Conservation (phyloP, 2,329 filamentous ascomycete genomes). For the Drechslerella dactyloides region DNA sequence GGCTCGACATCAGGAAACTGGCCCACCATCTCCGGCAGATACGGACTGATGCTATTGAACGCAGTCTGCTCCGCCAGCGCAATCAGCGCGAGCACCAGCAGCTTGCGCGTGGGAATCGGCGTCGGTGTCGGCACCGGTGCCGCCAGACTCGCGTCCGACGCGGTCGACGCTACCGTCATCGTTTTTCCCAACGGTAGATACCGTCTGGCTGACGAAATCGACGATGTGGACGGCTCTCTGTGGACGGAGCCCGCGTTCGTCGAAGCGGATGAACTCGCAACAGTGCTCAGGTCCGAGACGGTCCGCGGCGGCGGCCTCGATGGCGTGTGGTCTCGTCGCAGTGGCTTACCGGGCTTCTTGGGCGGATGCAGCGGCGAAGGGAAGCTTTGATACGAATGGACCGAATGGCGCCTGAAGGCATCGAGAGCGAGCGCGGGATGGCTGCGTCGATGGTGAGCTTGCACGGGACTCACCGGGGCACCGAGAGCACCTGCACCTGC, state of each 20-base stretch:
- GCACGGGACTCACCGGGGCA: conserved; percentile 7
- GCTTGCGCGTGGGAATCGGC: conserved; percentile 80
- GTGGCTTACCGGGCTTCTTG: conserved; percentile 57
- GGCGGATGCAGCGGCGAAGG: conserved; percentile 73
- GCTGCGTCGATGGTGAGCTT: conserved; percentile 13
- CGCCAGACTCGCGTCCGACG: background rate
- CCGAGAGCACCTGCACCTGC: no score
- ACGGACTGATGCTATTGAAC: conserved; percentile 93
- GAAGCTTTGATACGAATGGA: conserved; percentile 79
- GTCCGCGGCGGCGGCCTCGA: conserved; percentile 52
- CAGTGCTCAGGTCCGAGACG: conserved; percentile 55
- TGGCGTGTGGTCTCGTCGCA: conserved; percentile 32
- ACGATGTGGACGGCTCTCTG: conserved; percentile 55
- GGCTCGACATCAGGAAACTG: conserved; percentile 80
- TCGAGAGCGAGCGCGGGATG: conserved; percentile 51
- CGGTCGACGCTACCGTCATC: background rate
- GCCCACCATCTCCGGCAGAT: conserved; percentile 88
- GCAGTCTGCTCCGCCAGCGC: conserved; percentile 94
- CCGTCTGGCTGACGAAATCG: conserved; percentile 55
- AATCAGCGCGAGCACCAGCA: conserved; percentile 83
- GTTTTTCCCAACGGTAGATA: conserved; percentile 10
- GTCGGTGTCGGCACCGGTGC: no score
- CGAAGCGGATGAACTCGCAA: conserved; percentile 51
- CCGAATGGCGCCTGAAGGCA: conserved; percentile 60
- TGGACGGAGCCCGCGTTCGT: conserved; percentile 24